These are phyloP conservation scores for Sarcodon sp. DNA, from an alignment of 768 basidiomycete genomes.

Conservation along the genomic window DNA sequence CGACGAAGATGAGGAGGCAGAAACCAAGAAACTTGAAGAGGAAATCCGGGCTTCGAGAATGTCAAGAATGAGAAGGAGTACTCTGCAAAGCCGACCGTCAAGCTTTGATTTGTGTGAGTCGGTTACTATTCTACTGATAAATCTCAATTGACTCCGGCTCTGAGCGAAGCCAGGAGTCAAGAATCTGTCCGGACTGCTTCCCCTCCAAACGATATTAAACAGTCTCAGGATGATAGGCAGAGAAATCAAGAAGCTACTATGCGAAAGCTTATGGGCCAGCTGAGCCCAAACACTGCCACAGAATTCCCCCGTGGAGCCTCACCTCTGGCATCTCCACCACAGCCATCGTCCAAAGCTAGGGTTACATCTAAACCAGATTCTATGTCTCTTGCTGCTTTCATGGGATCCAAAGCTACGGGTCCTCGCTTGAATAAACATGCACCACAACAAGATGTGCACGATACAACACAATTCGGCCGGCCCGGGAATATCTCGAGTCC, in stretches of 20 bases:
- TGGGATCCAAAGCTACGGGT: conserved; percentile 66
- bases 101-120: conserved; percentile 36
- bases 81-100: conserved; percentile 26
- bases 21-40: conserved; percentile 52
- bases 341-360: background rate
- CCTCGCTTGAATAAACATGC: conserved; percentile 62
- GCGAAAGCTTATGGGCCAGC: conserved; percentile 29
- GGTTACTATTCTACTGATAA: background rate
- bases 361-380: conserved; percentile 20
- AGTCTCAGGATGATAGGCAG: conserved; percentile 22
- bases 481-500: conserved; percentile 31
- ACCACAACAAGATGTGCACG: conserved; percentile 55
- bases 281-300: conserved; percentile 1
- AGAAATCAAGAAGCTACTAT: conserved; percentile 31
- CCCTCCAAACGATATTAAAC: conserved; percentile 8
- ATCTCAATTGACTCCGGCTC: background rate
- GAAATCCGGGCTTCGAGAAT: conserved; percentile 37
- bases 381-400: conserved; percentile 71
- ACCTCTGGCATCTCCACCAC: background rate
- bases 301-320: background rate
- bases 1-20: conserved; percentile 69
- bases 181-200: conserved; percentile 2
- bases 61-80: conserved; percentile 30
- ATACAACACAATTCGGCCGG: conserved; percentile 57
- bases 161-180: conserved; percentile 5